Conservation (phyloP, 2,329 filamentous ascomycete species). For the Ophiosphaerella korrae region DNA sequence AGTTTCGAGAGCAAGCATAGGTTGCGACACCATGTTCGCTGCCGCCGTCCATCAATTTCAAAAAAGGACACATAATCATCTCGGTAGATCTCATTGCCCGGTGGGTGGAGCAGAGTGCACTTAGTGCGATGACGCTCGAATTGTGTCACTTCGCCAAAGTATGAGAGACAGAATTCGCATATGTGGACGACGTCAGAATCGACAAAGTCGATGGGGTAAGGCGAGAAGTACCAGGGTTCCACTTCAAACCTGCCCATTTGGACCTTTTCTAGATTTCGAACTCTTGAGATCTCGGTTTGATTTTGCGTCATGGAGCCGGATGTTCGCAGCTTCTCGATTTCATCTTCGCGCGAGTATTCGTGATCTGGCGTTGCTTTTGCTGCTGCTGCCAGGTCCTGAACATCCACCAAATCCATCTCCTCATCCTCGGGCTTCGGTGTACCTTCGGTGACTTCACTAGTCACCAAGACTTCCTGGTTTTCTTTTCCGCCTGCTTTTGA, state of each 20-base stretch:
- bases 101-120: slow-evolving; percentile 88
- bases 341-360: slow-evolving; percentile 78
- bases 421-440: slow-evolving; percentile 59
- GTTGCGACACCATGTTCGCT: slow-evolving; percentile 96
- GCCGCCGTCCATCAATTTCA: slow-evolving; percentile 92
- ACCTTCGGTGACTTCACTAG: slow-evolving; percentile 54
- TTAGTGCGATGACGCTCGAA: slow-evolving; percentile 87
- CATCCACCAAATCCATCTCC: slow-evolving; percentile 58
- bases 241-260: slow-evolving; percentile 93
- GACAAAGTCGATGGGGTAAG: slow-evolving; percentile 87
- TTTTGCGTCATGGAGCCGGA: slow-evolving; percentile 99
- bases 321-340: slow-evolving; percentile 94
- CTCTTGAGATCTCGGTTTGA: slow-evolving; percentile 92
- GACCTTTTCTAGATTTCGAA: slow-evolving; percentile 90
- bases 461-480: slow-evolving; percentile 58
- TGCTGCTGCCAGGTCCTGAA: slow-evolving; percentile 57
- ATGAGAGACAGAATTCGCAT: slow-evolving; percentile 94
- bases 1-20: slow-evolving; percentile 93
- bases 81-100: slow-evolving; percentile 97
- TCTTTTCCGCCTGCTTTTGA: slow-evolving; percentile 66
- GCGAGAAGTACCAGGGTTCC: slow-evolving; percentile 98
- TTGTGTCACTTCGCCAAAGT: slow-evolving; percentile 81
- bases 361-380: slow-evolving; percentile 59
- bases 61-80: slow-evolving; percentile 95
- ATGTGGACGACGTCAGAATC: slow-evolving; percentile 92